Evolutionary conservation across 139 green algal species (phyloP), one percentile per base, ranked within the genome.

Genomic region (Micractinium conductrix): DNA sequence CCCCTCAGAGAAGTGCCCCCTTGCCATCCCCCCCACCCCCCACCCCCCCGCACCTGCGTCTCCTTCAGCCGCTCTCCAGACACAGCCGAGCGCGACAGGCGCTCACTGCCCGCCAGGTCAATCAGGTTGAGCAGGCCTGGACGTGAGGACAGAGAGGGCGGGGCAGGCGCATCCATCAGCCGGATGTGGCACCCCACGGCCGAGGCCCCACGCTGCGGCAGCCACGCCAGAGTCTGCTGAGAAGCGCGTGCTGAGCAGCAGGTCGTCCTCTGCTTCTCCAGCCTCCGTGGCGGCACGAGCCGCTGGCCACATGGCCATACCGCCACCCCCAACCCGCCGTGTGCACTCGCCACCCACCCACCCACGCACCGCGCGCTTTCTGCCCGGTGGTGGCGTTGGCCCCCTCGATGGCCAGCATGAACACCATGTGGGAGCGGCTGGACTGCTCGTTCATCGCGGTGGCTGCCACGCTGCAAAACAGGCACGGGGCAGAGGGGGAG

Each of bases 361-460:
- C n/a, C n/a, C n/a, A n/a, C n/a, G n/a, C n/a, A 80, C 81, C 94
- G 35, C 91, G 87, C 69, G 96, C 87, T 10, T 86, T 80, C 38
- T 89, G 92, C 30, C 87, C 89, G 9, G 82, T 93, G 35, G 84
- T 87, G 42, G 88, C 88, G 85, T 99, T 94, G 12, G 19, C 78
- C 35, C 95, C 95, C 40, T 85, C 92, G 85, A 98, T 97, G 90
- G 95, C 92, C 60, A 99, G 92, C 89, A 98, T 98, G 92, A 99
- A 99, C 17, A 99, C 92, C 44, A 86, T 91, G 91, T 99, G 97
- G 65, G 87, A 95, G 72, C 81, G 92, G 35, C 91, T 96, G 19
- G 92, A 97, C 24, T 86, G 72, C 21, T 94, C 91, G 79, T 99
- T 99, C 94, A 99, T 99, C 33, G 94, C 94, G 2, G 96, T 99